Evolutionary conservation across 331 rosid species (phyloP).

Genomic region (Telfairia occidentalis): DNA sequence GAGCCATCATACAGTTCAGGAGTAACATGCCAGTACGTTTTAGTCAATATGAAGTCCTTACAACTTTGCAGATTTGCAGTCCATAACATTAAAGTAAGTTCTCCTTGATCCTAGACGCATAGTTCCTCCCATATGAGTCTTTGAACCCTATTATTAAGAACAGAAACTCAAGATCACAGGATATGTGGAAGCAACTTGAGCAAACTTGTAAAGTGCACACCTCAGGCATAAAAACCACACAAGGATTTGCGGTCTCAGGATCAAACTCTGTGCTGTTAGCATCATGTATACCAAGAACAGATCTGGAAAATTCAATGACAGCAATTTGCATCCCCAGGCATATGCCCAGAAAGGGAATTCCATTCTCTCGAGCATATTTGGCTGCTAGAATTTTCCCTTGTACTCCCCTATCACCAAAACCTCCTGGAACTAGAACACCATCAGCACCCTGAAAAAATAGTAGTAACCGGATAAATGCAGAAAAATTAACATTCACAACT

Average conservation of each 20-base stretch:
- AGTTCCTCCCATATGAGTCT: conserved; percentile 13
- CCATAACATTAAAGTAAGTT: conserved; percentile 4
- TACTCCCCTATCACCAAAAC: conserved; percentile 11
- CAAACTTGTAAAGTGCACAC: background rate
- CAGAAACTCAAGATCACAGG: background rate
- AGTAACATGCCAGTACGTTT: background rate
- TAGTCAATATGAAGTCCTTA: background rate
- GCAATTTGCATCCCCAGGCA: conserved; percentile 16
- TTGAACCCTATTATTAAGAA: conserved; percentile 7
- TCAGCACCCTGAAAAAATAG: conserved; percentile 4
- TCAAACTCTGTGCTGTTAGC: conserved; percentile 11
- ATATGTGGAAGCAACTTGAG: background rate
- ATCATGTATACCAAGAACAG: background rate
- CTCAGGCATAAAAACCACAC: conserved; percentile 11
- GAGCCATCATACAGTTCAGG: background rate
- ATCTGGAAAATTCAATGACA: conserved; percentile 11
- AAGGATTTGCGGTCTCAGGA: background rate
- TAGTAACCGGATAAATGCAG: background rate
- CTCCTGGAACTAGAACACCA: conserved; percentile 12
- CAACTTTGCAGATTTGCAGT: conserved; percentile 10
- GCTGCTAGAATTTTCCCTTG: conserved; percentile 7
- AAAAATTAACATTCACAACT: background rate
- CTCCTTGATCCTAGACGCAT: conserved; percentile 12
- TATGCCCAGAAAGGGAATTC: conserved; percentile 8
- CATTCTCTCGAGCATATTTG: conserved; percentile 9